Base-by-base conservation (phyloP, 352 stramenopile genomes). In the Saprolegnia parasitica region DNA sequence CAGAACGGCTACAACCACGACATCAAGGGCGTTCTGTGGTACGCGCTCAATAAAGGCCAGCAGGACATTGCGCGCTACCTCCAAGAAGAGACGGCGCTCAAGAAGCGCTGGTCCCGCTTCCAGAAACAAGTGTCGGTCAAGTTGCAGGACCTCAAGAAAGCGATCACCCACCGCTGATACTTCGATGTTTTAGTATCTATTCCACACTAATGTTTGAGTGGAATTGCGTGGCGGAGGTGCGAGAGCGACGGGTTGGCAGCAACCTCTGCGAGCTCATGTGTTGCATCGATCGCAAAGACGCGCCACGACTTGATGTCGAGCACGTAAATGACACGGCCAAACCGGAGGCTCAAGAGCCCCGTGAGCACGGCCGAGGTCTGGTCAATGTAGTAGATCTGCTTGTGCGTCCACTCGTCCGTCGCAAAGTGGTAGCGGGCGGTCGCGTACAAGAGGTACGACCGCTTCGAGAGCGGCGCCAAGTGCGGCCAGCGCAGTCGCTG, bases 271-370 rank as follows among this genome's bases (percentile, higher is more conserved):
- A n/a, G 11, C 42, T 49, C 42, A 49, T 2, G 3, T 3, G 13
- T 49, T n/a, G 42, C 18, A n/a, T 49, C 42, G 18, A 49, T 49
- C 11, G 42, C 20, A 16, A 67, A 23, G 21, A 55, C 16, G 26
- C 46, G 61, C 39, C 40, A 67, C 46, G 61, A 26, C 32, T 67
- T 67, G 40, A 67, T 26, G 40, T 67, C 61, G 21, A 67, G 23
- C 24, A 56, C 61, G 35, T 46, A 15, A 37, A 67, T 56, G 18
- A 29, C 21, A 8, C 20, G 13, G 35, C 35, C 24, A 9, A 3
- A 20, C 8, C 35, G 24, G 11, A 60, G 13, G 11, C 52, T 60
- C 16, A 67, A 4, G 23, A 67, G 32, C 16, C 61, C 61, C 13
- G 32, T 67, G 23, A 67, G 26, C 26, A 58, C 40, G 26, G 40